Evolutionary conservation across 2,329 filamentous ascomycete species (phyloP), one percentile per base, ranked within the genome.

Genomic region (Aspergillus luchuensis): DNA sequence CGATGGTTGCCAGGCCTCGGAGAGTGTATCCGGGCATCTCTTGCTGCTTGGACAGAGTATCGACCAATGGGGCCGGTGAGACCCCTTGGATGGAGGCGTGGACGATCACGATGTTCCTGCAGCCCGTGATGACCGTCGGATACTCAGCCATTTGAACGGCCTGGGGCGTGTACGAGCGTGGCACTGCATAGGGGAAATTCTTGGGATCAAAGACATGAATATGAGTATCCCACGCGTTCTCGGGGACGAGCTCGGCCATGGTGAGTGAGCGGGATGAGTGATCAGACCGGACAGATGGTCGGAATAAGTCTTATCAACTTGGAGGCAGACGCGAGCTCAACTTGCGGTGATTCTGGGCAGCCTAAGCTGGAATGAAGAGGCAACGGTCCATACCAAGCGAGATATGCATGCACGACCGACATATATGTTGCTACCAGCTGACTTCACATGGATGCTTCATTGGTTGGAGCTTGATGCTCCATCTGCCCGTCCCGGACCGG

Each of bases 181-280:
- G 47, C 6, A 30, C n/a, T 3, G 47, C 47, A 50, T 50, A 50
- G n/a, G 28, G 47, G 3, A 50, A 50, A 8, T 25, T 33, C 4
- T 50, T n/a, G 7, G 47, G 47, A 28, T 50, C 47, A 11, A 50
- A 50, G 25, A 50, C 47, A 17, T 50, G 47, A 28, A 50, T 50
- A n/a, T 50, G 47, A 2, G 47, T 50, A 30, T 50, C 47, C 47
- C 47, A 50, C 2, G 47, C 47, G 8, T 50, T 50, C 7, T 25
- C 3, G 5, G 47, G 47, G 47, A 50, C 25, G 23, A 50, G n/a
- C 8, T 50, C 47, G 2, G 47, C 47, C 47, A 50, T 50, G n/a
- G n/a, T 33, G 7, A 49, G 13, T 21, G 17, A 23, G 8, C 5
- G 17, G 17, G 5, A 1, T 5, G 10, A 5, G 41, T 8, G 41